Base-by-base conservation (phyloP, 1,139 yeast genomes). In the Yamadazyma dushanensis region DNA sequence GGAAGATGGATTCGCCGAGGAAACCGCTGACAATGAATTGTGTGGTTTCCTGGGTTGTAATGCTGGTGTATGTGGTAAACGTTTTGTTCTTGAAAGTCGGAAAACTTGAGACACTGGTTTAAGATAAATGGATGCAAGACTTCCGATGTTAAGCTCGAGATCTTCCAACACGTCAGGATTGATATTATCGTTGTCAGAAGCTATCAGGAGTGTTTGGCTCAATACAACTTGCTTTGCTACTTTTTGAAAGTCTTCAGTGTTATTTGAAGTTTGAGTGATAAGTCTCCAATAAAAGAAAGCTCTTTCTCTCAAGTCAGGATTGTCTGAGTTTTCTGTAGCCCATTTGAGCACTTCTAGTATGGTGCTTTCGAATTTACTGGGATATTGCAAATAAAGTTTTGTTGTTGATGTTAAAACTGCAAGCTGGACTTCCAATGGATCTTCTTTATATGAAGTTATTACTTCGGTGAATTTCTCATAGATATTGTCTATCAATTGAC, bases 271-370 rank as follows among this genome's bases (percentile, higher is more conserved):
- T 0, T 80, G 56, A 0, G 94, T 78, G 7, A 90, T 62, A 19
- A 89, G 57, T 37, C 96, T 70, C 95, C 95, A 86, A 57, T 90
- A 90, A 62, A 88, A 80, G 53, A 69, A 84, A 0, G 94, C 96
- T 31, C 96, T 63, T 47, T 87, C 95, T 44, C 97, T 72, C 11
- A 89, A 63, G 59, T 90, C 97, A 0, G 97, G 96, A 49, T 67
- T 72, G 45, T 82, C 81, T 0, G 73, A 68, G 15, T 81, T 85
- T 47, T 87, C 95, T 0, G 95, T 85, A 4, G 90, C 86, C 63
- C 73, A 63, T 53, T 79, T 82, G 39, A 89, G 63, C 0, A 84
- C 68, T 26, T 70, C 66, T 24, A 88, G 65, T 2, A 88, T 77
- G 15, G 81, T 52, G 2, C 63, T 53, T 49, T 84, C 87, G 6